A percentile compares a stretch with the other conserved stretches of the same genome.
Evolutionary conservation across 2,329 filamentous ascomycete genomes (phyloP).

Genomic region (Aspergillus sergii): DNA sequence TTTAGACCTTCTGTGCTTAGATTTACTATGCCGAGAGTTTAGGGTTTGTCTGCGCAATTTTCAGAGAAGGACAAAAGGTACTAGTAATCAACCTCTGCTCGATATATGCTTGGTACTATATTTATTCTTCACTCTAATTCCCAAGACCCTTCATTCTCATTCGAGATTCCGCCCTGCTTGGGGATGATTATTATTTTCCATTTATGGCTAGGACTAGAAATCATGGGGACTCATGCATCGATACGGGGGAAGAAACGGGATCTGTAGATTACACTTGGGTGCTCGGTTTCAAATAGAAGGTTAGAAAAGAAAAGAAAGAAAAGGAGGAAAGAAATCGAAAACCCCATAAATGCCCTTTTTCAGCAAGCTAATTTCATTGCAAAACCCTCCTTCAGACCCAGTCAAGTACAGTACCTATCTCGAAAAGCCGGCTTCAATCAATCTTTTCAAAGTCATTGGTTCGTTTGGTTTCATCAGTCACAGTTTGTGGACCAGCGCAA

Average conservation of each 20-base stretch:
- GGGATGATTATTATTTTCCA: neutral
- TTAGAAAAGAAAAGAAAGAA: neutral
- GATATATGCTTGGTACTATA: neutral
- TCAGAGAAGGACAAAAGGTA: no score
- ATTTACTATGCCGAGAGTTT: no score
- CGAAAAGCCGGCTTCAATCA: neutral
- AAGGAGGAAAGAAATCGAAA: neutral
- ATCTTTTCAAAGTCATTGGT: constrained; percentile 12
- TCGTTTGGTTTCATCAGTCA: constrained; percentile 6
- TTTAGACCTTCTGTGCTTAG: no score
- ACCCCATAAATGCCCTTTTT: neutral
- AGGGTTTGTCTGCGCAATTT: no score
- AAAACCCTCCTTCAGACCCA: neutral
- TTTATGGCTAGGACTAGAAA: neutral
- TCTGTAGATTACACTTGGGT: neutral
- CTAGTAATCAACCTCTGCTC: no score
- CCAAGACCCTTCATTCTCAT: neutral
- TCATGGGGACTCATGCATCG: neutral
- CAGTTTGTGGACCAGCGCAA: constrained; percentile 7
- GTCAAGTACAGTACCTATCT: neutral
- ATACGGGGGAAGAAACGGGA: neutral
- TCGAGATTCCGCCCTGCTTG: neutral
- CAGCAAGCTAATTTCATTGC: neutral
- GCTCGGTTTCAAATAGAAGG: neutral
- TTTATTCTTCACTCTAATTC: neutral